Evolutionary conservation across 1,284 basidiomycete species (phyloP).

Genomic region (Coniferiporia weirii): DNA sequence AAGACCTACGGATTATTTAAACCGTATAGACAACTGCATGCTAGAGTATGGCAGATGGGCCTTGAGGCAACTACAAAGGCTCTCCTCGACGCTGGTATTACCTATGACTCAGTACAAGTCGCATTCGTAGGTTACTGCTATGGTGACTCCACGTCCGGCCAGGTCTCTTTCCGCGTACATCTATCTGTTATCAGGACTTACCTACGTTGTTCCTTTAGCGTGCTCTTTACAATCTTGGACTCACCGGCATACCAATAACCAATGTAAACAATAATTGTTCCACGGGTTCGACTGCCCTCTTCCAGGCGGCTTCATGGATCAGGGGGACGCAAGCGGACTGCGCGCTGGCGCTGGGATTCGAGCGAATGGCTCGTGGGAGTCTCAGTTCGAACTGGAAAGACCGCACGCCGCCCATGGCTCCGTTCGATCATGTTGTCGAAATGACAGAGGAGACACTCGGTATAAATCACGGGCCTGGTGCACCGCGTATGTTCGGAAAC

Average conservation of each 20-base stretch:
- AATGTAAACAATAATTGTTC: slow-evolving; percentile 88
- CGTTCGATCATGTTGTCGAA: slow-evolving; percentile 39
- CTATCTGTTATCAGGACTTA: background rate
- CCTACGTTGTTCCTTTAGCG: slow-evolving; percentile 35
- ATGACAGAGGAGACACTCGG: slow-evolving; percentile 56
- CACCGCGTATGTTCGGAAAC: slow-evolving; percentile 75
- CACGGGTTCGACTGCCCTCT: slow-evolving; percentile 72
- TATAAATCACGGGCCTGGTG: slow-evolving; percentile 61
- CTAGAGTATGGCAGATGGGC: slow-evolving; percentile 49
- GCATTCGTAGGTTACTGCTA: slow-evolving; percentile 80
- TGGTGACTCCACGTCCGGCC: slow-evolving; percentile 78
- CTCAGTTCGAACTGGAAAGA: slow-evolving; percentile 69
- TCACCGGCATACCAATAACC: slow-evolving; percentile 81
- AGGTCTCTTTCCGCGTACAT: slow-evolving; percentile 37
- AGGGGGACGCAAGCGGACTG: slow-evolving; percentile 72
- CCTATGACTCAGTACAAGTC: slow-evolving; percentile 71
- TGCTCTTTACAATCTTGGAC: slow-evolving; percentile 80
- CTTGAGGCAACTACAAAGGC: slow-evolving; percentile 83
- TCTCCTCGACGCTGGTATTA: slow-evolving; percentile 79
- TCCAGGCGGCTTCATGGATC: slow-evolving; percentile 62
- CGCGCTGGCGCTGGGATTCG: slow-evolving; percentile 80
- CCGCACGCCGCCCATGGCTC: slow-evolving; percentile 51
- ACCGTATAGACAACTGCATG: background rate
- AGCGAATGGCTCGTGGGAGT: slow-evolving; percentile 80
- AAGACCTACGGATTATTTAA: slow-evolving; percentile 22